Percentiles rank a stretch among this genome's conserved stretches.
Conservation (phyloP, 1,284 basidiomycete species). For the Sporisorium iseilematis-ciliati region DNA sequence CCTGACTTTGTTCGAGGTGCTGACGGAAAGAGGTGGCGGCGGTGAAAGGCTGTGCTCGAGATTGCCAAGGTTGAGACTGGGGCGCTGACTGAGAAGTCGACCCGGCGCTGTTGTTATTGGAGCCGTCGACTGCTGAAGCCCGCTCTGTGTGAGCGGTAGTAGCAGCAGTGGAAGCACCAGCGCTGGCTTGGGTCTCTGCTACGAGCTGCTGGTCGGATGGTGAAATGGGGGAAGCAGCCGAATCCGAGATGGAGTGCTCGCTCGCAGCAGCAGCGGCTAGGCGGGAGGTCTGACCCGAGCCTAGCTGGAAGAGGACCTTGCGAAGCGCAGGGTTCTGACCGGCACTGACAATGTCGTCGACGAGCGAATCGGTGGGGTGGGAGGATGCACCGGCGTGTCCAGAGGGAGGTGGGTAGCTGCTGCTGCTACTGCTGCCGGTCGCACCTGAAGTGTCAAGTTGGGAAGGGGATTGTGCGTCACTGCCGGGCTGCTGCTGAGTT, state of each 20-base stretch:
- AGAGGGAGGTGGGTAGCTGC: constrained; percentile 25
- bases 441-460: not conserved
- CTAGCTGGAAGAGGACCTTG: constrained; percentile 51
- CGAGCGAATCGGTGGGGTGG: constrained; percentile 9
- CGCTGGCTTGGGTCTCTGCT: not conserved
- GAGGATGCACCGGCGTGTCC: constrained; percentile 11
- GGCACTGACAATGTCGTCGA: constrained; percentile 42
- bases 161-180: not conserved
- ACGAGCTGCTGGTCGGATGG: constrained; percentile 1
- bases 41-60: constrained; percentile 17
- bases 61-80: constrained; percentile 8
- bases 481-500: constrained; percentile 1
- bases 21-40: constrained; percentile 36
- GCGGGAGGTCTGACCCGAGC: constrained; percentile 32
- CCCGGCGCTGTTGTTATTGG: constrained; percentile 2
- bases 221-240: constrained; percentile 9
- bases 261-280: constrained; percentile 25
- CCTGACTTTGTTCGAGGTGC: constrained; percentile 37
- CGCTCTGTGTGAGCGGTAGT: not conserved
- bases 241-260: constrained; percentile 13
- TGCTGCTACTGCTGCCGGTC: constrained; percentile 12
- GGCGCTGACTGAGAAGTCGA: constrained; percentile 1
- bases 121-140: not conserved
- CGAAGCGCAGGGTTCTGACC: constrained; percentile 46
- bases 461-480: not conserved